Percentiles rank a stretch among this genome's conserved stretches.
Conservation (phyloP, 1,284 basidiomycete species). For the Abortiporus biennis region DNA sequence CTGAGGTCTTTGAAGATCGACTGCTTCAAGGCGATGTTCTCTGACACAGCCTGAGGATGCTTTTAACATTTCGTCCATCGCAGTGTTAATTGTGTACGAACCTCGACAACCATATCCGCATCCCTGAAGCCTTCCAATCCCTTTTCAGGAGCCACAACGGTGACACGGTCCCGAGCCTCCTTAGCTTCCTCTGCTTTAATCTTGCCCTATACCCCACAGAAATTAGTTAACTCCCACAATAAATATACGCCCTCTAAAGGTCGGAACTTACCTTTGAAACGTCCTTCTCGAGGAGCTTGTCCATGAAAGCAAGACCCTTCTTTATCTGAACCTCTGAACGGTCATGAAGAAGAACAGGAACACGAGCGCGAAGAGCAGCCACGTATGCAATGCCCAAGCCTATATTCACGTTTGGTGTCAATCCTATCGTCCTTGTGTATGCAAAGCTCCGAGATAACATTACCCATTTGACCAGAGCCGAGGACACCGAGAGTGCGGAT, state of each 20-base stretch:
- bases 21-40: slow-evolving; percentile 79
- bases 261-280: slow-evolving; percentile 50
- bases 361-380: slow-evolving; percentile 72
- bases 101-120: slow-evolving; percentile 89
- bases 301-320: slow-evolving; percentile 69
- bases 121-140: slow-evolving; percentile 58
- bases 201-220: slow-evolving; percentile 43
- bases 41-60: slow-evolving; percentile 78
- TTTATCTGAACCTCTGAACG: slow-evolving; percentile 49
- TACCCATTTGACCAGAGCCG: slow-evolving; percentile 83
- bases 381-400: slow-evolving; percentile 83
- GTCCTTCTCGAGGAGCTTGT: slow-evolving; percentile 84
- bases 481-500: slow-evolving; percentile 66
- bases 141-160: slow-evolving; percentile 40
- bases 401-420: slow-evolving; percentile 10
- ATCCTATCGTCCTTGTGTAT: no score
- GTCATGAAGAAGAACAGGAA: slow-evolving; percentile 75
- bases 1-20: slow-evolving; percentile 74
- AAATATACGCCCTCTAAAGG: neutral
- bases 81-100: slow-evolving; percentile 25
- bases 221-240: neutral
- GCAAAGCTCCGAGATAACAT: slow-evolving; percentile 8
- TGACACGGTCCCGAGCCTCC: slow-evolving; percentile 64
- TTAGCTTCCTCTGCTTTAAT: slow-evolving; percentile 72
- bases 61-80: neutral